Evolutionary conservation across 257 asterid species (phyloP), one percentile per base, ranked within the genome.

Genomic region (Gentiana dahurica): DNA sequence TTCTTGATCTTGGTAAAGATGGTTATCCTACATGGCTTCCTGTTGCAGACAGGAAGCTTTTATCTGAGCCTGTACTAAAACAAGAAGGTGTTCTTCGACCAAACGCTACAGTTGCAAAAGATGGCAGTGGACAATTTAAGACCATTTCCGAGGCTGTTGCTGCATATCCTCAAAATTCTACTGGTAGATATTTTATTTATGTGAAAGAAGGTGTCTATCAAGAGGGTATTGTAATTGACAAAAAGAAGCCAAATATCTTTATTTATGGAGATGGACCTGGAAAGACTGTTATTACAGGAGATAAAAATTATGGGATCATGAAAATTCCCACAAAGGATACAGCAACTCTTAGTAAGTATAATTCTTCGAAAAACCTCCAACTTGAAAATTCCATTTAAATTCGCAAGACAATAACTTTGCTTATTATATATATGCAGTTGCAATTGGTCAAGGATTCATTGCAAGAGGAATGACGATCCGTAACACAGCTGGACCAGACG

Each of bases 181-280:
- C 55, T 2, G 88, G 90, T 1, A 73, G 92, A 54, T 89, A 59
- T 71, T 45, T 70, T 9, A 79, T 89, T 48, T 67, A 89, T 34
- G 77, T 89, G 47, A 86, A 81, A 75, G 88, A 83, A 1, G 97
- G 97, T 1, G 61, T 80, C 11, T 86, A 86, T 15, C 24, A 53
- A 0, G 97, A 89, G 67, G 67, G 70, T 24, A 72, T 89, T 36
- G 49, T 69, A 2, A 60, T 89, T 6, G 83, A 69, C 46, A 84
- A 75, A 61, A 63, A 59, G 15, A 73, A 80, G 73, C 51, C 65
- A 1, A 79, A 83, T 1, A 58, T 86, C 38, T 79, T 69, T 61
- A 81, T 89, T 38, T 89, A 86, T 8, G 95, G 97, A n/a, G 97
- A 89, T 33, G 95, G 95, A 49, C 70, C 85, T 2, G 78, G 77